Base-by-base conservation (phyloP, 139 green algal genomes). In the Chlamydomonas incerta region DNA sequence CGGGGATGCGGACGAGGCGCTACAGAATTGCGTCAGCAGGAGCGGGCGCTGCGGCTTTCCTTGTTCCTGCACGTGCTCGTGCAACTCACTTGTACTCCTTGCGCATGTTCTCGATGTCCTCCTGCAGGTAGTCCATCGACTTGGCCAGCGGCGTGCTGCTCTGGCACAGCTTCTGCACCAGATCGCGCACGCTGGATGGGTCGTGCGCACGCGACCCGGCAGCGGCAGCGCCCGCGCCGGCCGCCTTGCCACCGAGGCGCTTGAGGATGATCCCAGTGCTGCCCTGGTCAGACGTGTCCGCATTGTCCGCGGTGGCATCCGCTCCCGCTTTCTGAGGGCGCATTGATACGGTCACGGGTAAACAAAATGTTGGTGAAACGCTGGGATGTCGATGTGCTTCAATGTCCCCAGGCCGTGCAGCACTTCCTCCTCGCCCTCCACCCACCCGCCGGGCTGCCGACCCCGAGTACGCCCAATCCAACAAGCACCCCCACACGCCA, bases 141-240 rank as follows among this genome's bases (percentile, higher is more conserved):
- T 91, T 93, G 21, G 88, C 93, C 69, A 96, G 89, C 17, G 94
- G 94, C 50, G 92, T 90, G 37, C 89, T 93, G 85, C 80, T 90
- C 86, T 95, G 91, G 81, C 90, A 94, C 82, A 96, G 86, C 87
- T 89, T 90, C 91, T 96, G 94, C 69, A 96, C 91, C 62, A 86
- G 52, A 3, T 92, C 92, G 41, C 86, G 74, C 60, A 96, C 85
- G 17, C 67, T 74, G n/a, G 41, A 23, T 3, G 89, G 74, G 83
- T 95, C 93, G 28, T 72, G 69, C 15, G 55, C 72, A 80, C 62
- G 79, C 34, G 14, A 24, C 0, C 72, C 82, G 18, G 24, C 60
- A 10, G n/a, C 71, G 13, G 58, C 60, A n/a, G 9, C 71, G 5
- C 9, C 34, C 9, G 9, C 68, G 0, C 37, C 82, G 5, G n/a